Evolutionary conservation across 495 filamentous ascomycete species (phyloP), one percentile per base, ranked within the genome.

Genomic region (Copromyces sp.): DNA sequence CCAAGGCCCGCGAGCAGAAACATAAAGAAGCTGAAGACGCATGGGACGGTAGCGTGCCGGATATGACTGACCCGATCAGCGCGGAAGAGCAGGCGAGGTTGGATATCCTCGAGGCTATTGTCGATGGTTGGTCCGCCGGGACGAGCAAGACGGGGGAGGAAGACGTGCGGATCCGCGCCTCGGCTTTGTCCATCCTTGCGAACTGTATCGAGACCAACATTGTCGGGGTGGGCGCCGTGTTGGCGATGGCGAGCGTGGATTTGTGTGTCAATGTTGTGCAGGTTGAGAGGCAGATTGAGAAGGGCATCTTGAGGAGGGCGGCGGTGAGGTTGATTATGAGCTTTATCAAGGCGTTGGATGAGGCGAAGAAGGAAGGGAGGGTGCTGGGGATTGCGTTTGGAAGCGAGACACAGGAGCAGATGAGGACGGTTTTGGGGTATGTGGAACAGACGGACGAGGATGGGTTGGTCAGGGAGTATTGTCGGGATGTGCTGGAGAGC

Each of bases 101-200:
- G 32, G 86, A 85, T 3, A 80, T 89, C 12, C 82, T 91, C 0
- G 85, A 86, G 17, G 86, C 86, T 68, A 92, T 96, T 44, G 85
- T 96, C 2, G 81, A 85, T 6, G 91, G 91, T 6, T 97, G 94
- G 94, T 65, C 53, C 6, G 29, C 53, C 6, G 53, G 53, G 0
- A 88, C 90, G 70, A 86, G 86, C 53, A 91, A 87, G 69, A 87
- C 89, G 2, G 85, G 87, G 0, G 84, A 87, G 24, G 94, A 97
- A 75, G 93, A 97, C 76, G 83, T 95, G 3, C 86, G 94, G 16
- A 85, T 94, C 44, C 89, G 94, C 7, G 86, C 92, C 9, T 95
- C 93, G 0, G 93, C 93, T 3, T 80, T 97, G 1, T 92, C 91
- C 6, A 87, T 97, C 20, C 83, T 95, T 24, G 88, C 88, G 0